phyloP scores from a whole-genome alignment of 2,329 filamentous ascomycete species.

The Tolypocladium nubicola region DNA sequence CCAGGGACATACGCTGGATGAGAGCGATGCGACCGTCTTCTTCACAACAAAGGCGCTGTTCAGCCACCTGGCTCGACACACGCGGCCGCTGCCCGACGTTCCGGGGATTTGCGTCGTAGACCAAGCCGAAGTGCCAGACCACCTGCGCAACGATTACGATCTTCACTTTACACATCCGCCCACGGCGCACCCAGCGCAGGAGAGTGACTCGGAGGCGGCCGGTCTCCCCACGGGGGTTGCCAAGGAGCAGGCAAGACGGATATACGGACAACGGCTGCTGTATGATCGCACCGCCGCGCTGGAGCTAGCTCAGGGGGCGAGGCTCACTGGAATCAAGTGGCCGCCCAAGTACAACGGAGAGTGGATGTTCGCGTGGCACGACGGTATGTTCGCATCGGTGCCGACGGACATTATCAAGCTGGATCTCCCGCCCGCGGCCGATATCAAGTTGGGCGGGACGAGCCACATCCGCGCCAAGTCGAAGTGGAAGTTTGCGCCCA shows the following conservation, averaged over 20 bases:
- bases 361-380: slow-evolving; percentile 48
- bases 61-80: slow-evolving; percentile 40
- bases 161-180: slow-evolving; percentile 35
- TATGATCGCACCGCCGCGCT: slow-evolving; percentile 33
- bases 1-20: slow-evolving; percentile 35
- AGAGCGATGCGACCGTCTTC: slow-evolving; percentile 47
- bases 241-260: slow-evolving; percentile 34
- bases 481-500: slow-evolving; percentile 42
- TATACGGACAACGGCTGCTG: slow-evolving; percentile 34
- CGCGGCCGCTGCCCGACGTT: slow-evolving; percentile 39
- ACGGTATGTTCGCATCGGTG: slow-evolving; percentile 38
- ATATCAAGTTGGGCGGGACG: slow-evolving; percentile 34
- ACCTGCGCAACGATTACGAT: slow-evolving; percentile 40
- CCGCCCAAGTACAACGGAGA: slow-evolving; percentile 41
- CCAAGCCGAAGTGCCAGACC: slow-evolving; percentile 24
- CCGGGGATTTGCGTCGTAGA: slow-evolving; percentile 39
- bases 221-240: slow-evolving; percentile 33
- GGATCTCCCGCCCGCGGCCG: slow-evolving; percentile 32
- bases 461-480: slow-evolving; percentile 38
- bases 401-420: slow-evolving; percentile 38
- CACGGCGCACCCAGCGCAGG: slow-evolving; percentile 27
- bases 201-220: slow-evolving; percentile 27
- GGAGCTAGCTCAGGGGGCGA: slow-evolving; percentile 36
- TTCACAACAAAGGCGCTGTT: slow-evolving; percentile 42
- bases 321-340: slow-evolving; percentile 39